Base-by-base conservation (phyloP, 2,329 filamentous ascomycete species). In the Pleurostoma richardsiae region DNA sequence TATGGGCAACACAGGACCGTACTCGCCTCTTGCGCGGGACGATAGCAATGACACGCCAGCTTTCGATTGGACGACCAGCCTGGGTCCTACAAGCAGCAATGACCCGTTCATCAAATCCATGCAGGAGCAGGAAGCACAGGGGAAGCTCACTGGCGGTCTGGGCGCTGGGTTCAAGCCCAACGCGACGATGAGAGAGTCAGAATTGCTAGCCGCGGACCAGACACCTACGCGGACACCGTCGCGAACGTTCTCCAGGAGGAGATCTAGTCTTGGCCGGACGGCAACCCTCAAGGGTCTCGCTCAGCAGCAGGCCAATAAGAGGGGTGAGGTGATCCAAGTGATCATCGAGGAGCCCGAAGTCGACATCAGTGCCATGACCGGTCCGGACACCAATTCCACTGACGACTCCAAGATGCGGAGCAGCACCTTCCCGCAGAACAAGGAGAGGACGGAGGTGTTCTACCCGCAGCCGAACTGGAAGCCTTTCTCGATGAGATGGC, bases 381-480 rank as follows among this genome's bases (percentile, higher is more conserved):
- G 77, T 2, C 71, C 71, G 3, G 55, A 57, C 8, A 53, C 52
- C 39, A 55, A 54, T 38, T 50, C 58, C 39, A 19, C 19, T 19
- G 57, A 47, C 29, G 55, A 19, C 54, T 49, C 6, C 41, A 52
- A 29, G 51, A 58, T 19, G 55, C 67, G 66, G 4, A 66, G 62
- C 27, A 64, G 67, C 10, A 70, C 65, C 2, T 66, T 70, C 40
- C 61, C 66, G 4, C 53, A 54, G n/a, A 63, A 61, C 36, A 59
- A 64, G 11, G 62, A 67, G 46, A 67, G 66, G 44, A 70, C 70
- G 0, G 68, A 79, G 46, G 63, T 81, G 1, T 82, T 82, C 53
- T 83, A 80, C 51, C 80, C 81, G 1, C 76, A 80, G 48, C 78
- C 80, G 3, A 77, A 86, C 59, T 86, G 82, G 83, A 83, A 81